A percentile compares a stretch with the other conserved stretches of the same genome.
Conservation (phyloP, 2,329 filamentous ascomycete genomes). For the Ascochyta viciae-villosae region DNA sequence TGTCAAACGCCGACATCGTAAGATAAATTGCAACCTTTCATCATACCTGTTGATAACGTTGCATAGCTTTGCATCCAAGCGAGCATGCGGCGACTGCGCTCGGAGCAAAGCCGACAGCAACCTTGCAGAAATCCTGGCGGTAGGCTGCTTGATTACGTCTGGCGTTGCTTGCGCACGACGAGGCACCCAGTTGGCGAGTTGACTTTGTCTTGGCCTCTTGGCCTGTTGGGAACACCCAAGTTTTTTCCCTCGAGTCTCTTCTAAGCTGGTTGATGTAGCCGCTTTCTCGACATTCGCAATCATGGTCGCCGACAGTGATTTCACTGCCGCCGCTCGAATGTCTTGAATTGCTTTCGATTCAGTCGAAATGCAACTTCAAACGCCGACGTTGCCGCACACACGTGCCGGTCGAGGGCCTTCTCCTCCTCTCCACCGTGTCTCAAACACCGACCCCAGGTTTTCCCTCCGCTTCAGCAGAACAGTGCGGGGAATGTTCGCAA, state of each 20-base stretch:
- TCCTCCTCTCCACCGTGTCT: constrained; percentile 7
- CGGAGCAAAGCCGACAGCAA: constrained; percentile 5
- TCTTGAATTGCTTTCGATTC: background rate
- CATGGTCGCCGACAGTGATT: background rate
- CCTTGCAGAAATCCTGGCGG: background rate
- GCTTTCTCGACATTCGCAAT: background rate
- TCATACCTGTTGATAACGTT: constrained; percentile 3
- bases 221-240: background rate
- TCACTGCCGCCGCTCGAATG: background rate
- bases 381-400: constrained; percentile 11
- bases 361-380: constrained; percentile 3
- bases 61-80: constrained; percentile 9
- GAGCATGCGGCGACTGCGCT: constrained; percentile 12
- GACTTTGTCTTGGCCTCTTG: constrained; percentile 8
- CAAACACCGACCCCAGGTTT: constrained; percentile 34
- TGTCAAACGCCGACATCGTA: constrained; percentile 22
- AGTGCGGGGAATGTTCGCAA: background rate
- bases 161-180: constrained; percentile 11
- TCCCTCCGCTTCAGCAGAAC: constrained; percentile 4
- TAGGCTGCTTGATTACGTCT: constrained; percentile 10
- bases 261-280: background rate
- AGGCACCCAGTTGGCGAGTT: background rate
- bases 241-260: background rate
- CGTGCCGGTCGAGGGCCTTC: constrained; percentile 3
- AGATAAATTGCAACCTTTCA: constrained; percentile 4